These are phyloP conservation scores for Paragyromitra xinjiangensis DNA, from an alignment of 495 filamentous ascomycete species.

Conservation along the genomic window DNA sequence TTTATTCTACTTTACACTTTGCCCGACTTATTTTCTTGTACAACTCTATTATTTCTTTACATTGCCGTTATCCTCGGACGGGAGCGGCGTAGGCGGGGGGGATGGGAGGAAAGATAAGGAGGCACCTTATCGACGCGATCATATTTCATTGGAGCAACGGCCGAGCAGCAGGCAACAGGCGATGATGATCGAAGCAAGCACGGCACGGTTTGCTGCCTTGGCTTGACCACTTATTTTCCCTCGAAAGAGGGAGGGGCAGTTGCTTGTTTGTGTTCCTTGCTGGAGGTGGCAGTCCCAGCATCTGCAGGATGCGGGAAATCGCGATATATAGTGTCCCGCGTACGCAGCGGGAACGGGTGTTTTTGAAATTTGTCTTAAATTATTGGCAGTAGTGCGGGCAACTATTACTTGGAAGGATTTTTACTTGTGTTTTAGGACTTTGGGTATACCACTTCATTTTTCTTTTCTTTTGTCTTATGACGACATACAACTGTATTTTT, in stretches of 20 bases:
- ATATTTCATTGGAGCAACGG: slow-evolving; percentile 18
- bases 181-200: slow-evolving; percentile 22
- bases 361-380: slow-evolving; percentile 25
- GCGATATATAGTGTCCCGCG: slow-evolving; percentile 16
- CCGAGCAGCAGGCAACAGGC: slow-evolving; percentile 13
- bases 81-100: slow-evolving; percentile 1
- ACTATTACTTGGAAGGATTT: background rate
- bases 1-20: slow-evolving; percentile 24
- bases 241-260: slow-evolving; percentile 12
- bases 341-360: slow-evolving; percentile 26
- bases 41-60: slow-evolving; percentile 36
- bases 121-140: slow-evolving; percentile 27
- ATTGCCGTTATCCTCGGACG: slow-evolving; percentile 15
- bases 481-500: slow-evolving; percentile 18
- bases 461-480: slow-evolving; percentile 9
- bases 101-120: slow-evolving; percentile 24
- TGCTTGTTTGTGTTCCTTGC: slow-evolving; percentile 7
- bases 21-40: slow-evolving; percentile 37
- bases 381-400: slow-evolving; percentile 16
- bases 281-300: background rate
- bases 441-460: slow-evolving; percentile 15
- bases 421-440: slow-evolving; percentile 4
- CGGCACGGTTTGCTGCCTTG: slow-evolving; percentile 33
- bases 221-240: slow-evolving; percentile 28
- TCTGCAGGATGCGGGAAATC: slow-evolving; percentile 27